Percentiles rank a stretch among this genome's conserved stretches.
Conservation (phyloP, 371 early-diverging fungal genomes). For the Apophysomyces variabilis region DNA sequence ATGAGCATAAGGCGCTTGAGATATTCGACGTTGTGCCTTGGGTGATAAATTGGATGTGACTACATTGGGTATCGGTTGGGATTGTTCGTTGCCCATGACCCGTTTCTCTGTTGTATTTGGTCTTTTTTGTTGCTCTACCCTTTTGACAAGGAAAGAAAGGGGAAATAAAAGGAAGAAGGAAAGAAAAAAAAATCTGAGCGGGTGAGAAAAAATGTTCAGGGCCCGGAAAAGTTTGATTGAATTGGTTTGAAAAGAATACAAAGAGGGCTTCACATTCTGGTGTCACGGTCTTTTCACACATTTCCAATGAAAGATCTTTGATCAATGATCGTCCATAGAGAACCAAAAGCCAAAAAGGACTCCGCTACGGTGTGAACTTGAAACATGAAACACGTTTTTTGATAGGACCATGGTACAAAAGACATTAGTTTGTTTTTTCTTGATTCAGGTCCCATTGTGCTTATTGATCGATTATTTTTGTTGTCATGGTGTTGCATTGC, state of each 20-base stretch:
- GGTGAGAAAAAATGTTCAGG: slow-evolving; percentile 2
- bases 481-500: not conserved
- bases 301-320: not conserved
- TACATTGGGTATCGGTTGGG: slow-evolving; percentile 23
- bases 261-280: too few relatives aligned
- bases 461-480: not conserved
- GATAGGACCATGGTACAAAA: too few relatives aligned
- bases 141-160: not conserved
- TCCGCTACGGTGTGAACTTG: not conserved
- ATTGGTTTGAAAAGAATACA: not conserved
- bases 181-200: not conserved
- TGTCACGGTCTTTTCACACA: not conserved
- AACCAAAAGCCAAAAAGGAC: not conserved
- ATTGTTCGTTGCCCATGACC: slow-evolving; percentile 30
- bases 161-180: slow-evolving; percentile 10
- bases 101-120: too few relatives aligned
- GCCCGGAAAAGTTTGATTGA: slow-evolving; percentile 12
- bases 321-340: not conserved
- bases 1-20: slow-evolving; percentile 19
- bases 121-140: too few relatives aligned
- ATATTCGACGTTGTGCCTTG: slow-evolving; percentile 28
- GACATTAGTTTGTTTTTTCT: not conserved
- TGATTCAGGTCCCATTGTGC: not conserved
- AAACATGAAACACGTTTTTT: not conserved
- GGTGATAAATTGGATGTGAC: slow-evolving; percentile 22